These are phyloP conservation scores for Linderniella brevidens DNA, from an alignment of 257 asterid genomes.

Conservation along the genomic window DNA sequence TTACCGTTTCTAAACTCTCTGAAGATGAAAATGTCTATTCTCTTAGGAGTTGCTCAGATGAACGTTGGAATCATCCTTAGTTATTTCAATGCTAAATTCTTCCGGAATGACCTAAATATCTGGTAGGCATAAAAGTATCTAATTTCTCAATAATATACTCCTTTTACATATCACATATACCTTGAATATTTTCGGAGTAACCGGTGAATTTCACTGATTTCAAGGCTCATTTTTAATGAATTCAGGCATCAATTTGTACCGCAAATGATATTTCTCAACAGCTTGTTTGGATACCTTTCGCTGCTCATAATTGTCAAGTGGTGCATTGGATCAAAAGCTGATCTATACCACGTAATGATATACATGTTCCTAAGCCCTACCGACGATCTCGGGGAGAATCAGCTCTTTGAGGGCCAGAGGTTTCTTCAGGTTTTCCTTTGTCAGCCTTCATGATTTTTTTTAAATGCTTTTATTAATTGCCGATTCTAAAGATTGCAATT, in stretches of 20 bases:
- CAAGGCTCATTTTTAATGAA: too few species aligned
- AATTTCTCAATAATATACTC: background rate
- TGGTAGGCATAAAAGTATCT: background rate
- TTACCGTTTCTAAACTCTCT: background rate
- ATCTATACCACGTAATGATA: constrained; percentile 93
- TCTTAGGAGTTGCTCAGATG: background rate
- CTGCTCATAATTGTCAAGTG: constrained; percentile 76
- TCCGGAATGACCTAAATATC: background rate
- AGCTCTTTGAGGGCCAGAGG: constrained; percentile 88
- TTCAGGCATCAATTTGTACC: constrained; percentile 94
- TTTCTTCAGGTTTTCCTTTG: constrained; percentile 44
- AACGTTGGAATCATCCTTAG: constrained; percentile 32
- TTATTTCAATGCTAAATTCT: constrained; percentile 19
- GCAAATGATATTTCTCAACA: constrained; percentile 76
- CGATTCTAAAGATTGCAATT: too few species aligned
- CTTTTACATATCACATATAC: background rate
- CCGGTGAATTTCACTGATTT: too few species aligned
- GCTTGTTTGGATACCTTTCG: constrained; percentile 86
- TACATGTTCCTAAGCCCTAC: constrained; percentile 97
- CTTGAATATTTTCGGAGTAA: too few species aligned
- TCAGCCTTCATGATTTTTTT: too few species aligned
- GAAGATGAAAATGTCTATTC: background rate
- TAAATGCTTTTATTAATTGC: too few species aligned
- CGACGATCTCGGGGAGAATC: constrained; percentile 84
- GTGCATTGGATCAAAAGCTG: constrained; percentile 94